Percentiles rank a stretch among this genome's conserved stretches.
phyloP scores from a whole-genome alignment of 306 rosid species.

The Sphenostylis stenocarpa region DNA sequence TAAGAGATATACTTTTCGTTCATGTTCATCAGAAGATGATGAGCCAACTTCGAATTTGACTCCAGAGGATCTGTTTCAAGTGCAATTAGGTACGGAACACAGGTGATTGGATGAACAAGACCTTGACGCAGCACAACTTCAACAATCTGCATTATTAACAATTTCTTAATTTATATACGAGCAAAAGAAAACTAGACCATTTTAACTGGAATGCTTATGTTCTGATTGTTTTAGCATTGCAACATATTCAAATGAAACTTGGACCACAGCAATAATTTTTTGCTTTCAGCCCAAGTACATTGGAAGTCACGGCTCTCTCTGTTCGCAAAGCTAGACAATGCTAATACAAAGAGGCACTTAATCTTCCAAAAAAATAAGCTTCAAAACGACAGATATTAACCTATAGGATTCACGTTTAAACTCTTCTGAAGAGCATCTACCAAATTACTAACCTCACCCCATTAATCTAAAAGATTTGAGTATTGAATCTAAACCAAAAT shows the following conservation, averaged over 20 bases:
- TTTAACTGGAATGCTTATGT: not conserved
- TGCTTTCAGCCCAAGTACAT: not conserved
- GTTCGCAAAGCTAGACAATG: not conserved
- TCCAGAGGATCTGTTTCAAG: constrained; percentile 95
- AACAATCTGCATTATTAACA: constrained; percentile 68
- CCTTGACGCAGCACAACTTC: constrained; percentile 98
- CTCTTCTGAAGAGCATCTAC: constrained; percentile 15
- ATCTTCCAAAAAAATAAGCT: not conserved
- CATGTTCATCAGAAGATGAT: constrained; percentile 94
- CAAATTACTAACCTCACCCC: constrained; percentile 1
- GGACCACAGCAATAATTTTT: not conserved
- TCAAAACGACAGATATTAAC: constrained; percentile 6
- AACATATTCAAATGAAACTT: not conserved
- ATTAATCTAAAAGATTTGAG: constrained; percentile 25
- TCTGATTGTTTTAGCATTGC: not conserved
- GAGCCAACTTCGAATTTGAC: constrained; percentile 83
- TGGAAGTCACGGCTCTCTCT: not conserved
- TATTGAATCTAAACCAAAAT: constrained; percentile 13
- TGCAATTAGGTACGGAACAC: constrained; percentile 97
- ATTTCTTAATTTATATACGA: not conserved
- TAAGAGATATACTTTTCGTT: constrained; percentile 75
- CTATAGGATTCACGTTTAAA: constrained; percentile 8
- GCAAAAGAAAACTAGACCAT: not conserved
- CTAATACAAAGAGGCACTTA: not conserved
- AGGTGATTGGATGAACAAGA: constrained; percentile 98